Evolutionary conservation across 305 asterid genomes (phyloP).

Genomic region (Striga hermonthica): DNA sequence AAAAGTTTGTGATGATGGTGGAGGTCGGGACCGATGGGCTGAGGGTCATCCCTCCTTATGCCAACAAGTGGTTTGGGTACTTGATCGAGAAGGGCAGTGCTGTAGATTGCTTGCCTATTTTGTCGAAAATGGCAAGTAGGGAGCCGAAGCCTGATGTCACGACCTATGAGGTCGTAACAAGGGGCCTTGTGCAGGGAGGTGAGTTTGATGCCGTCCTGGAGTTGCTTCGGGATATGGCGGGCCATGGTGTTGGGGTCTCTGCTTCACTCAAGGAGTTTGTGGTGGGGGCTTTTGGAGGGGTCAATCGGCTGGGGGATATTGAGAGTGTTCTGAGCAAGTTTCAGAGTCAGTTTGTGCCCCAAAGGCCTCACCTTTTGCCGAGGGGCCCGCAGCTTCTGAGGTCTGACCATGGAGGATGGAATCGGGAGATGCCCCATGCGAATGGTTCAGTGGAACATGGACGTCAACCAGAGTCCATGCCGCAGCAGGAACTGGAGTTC

Average conservation of each 20-base stretch:
- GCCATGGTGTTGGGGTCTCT: slow-evolving; percentile 52
- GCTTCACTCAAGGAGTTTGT: slow-evolving; percentile 53
- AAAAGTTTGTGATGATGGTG: slow-evolving; percentile 68
- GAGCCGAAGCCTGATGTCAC: slow-evolving; percentile 84
- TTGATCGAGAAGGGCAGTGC: slow-evolving; percentile 66
- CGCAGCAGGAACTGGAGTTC: slow-evolving; percentile 35
- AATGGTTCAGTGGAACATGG: slow-evolving; percentile 30
- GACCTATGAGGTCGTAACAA: slow-evolving; percentile 64
- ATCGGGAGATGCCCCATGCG: slow-evolving; percentile 28
- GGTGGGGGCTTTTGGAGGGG: slow-evolving; percentile 53
- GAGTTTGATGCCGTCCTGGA: slow-evolving; percentile 43
- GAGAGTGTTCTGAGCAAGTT: slow-evolving; percentile 47
- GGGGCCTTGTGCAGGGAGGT: slow-evolving; percentile 59
- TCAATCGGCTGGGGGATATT: slow-evolving; percentile 52
- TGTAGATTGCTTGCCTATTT: slow-evolving; percentile 58
- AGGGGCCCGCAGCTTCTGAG: slow-evolving; percentile 26
- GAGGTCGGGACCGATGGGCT: slow-evolving; percentile 45
- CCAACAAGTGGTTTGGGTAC: slow-evolving; percentile 73
- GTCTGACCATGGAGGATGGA: slow-evolving; percentile 34
- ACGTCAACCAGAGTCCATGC: slow-evolving; percentile 27
- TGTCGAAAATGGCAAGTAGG: slow-evolving; percentile 61
- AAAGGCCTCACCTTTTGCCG: slow-evolving; percentile 33
- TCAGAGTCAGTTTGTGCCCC: slow-evolving; percentile 31
- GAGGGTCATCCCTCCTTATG: slow-evolving; percentile 74
- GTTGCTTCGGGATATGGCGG: slow-evolving; percentile 57